A percentile compares a stretch with the other conserved stretches of the same genome.
Conservation (phyloP, 2,329 filamentous ascomycete species). For the Venturia asperata region DNA sequence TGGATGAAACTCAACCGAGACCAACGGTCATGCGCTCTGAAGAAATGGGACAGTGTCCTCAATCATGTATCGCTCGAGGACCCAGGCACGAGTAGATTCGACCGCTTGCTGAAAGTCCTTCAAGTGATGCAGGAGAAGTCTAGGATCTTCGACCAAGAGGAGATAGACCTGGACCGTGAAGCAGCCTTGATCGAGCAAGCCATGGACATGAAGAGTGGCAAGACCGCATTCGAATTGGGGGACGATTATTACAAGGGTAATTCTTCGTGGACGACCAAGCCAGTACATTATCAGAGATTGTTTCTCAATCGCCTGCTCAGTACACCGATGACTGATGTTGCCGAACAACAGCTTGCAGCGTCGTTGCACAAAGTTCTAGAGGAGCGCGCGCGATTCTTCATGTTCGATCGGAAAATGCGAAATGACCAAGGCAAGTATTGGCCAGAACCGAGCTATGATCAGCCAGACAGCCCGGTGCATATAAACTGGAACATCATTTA, state of each 20-base stretch:
- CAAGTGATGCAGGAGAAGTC: slow-evolving; percentile 5
- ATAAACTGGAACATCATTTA: not conserved
- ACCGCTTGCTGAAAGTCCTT: not conserved
- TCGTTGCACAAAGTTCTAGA: not conserved
- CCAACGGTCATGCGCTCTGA: not conserved
- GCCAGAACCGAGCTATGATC: not conserved
- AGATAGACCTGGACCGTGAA: slow-evolving; percentile 1
- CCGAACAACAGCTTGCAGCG: not conserved
- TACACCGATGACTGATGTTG: not conserved
- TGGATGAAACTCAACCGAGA: slow-evolving; percentile 1
- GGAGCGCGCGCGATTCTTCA: not conserved
- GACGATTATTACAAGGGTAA: not conserved
- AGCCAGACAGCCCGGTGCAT: not conserved
- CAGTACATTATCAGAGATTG: not conserved
- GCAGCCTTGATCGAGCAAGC: not conserved
- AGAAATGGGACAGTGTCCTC: not conserved
- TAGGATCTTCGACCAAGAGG: not conserved
- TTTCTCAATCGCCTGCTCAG: slow-evolving; percentile 1
- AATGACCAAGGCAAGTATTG: not conserved
- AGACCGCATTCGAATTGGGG: not conserved
- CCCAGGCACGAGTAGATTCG: not conserved
- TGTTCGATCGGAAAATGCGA: not conserved
- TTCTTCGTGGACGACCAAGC: not conserved
- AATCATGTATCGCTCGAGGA: not conserved
- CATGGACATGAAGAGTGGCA: not conserved